phyloP scores from a whole-genome alignment of 164 flowering plant species.

The Vitis labrusca region DNA sequence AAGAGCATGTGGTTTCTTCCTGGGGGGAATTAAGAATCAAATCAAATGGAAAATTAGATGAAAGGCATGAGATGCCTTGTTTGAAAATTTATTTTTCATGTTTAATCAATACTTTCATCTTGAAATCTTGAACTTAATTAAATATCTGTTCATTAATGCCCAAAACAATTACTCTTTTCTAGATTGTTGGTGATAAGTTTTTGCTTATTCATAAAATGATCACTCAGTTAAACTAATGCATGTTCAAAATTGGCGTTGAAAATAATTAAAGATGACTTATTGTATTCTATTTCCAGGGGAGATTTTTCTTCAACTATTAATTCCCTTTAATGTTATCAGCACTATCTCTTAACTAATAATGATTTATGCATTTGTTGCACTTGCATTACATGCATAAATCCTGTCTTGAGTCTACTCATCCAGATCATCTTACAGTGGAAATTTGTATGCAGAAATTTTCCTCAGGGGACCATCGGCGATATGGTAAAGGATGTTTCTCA shows the following conservation, averaged over 20 bases:
- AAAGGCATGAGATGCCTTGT: too few species aligned
- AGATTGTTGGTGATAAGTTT: background rate
- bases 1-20: too few species aligned
- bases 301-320: background rate
- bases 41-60: too few species aligned
- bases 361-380: background rate
- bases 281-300: background rate
- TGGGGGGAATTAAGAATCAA: too few species aligned
- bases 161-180: background rate
- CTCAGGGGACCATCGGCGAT: slow-evolving; percentile 93
- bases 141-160: background rate
- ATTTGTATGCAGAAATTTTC: slow-evolving; percentile 75
- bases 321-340: background rate
- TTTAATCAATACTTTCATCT: too few species aligned
- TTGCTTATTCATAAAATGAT: background rate
- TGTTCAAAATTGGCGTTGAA: background rate
- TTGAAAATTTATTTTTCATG: too few species aligned
- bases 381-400: background rate
- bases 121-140: background rate
- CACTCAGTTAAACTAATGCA: background rate
- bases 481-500: slow-evolving; percentile 87
- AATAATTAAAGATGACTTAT: too few species aligned
- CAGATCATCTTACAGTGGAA: slow-evolving; percentile 8
- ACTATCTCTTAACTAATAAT: background rate
- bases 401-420: background rate